Evolutionary conservation across 208 protist species (phyloP), one percentile per base, ranked within the genome.

Genomic region (Spongospora subterranea): DNA sequence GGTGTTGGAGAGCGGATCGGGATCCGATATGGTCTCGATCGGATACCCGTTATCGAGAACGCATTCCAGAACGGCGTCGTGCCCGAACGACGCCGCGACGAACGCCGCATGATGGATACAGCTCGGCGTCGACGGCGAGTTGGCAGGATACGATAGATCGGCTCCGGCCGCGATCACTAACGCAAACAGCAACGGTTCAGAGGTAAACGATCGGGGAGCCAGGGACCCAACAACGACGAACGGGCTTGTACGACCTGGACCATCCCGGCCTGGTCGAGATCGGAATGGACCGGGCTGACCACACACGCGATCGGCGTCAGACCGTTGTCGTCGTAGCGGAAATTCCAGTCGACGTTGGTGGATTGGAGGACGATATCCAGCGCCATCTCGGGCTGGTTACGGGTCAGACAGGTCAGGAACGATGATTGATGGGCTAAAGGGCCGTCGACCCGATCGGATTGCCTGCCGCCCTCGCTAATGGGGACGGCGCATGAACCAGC

Each of bases 81-180:
- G 71, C 11, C 71, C 71, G 40, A 45, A 82, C 40, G 71, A 82
- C 17, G 71, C 71, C 71, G 71, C 71, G 71, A 82, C 35, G 71
- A 82, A 82, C 35, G 71, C 71, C 17, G 71, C 71, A n/a, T 82
- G 71, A 43, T 82, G 71, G 17, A 20, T 6, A n/a, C 50, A 60
- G 50, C 13, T 24, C 50, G 50, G 50, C 6, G 24, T 6, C 50
- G 50, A 60, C 24, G 6, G 13, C 24, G 13, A 29, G 24, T 60
- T 60, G 24, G 13, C 50, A 24, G n/a, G n/a, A n/a, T 29, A 60
- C 50, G 50, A 60, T 60, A 60, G 6, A 6, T 6, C 6, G 6
- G 50, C 50, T 6, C 50, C 50, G 50, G 24, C 50, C 13, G 6
- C 24, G 13, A 60, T 24, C 50, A 60, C 50, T 60, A 60, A 29